Percentiles rank a stretch among this genome's conserved stretches.
Conservation (phyloP, 2,329 filamentous ascomycete genomes). For the Sporothrix schenckii region DNA sequence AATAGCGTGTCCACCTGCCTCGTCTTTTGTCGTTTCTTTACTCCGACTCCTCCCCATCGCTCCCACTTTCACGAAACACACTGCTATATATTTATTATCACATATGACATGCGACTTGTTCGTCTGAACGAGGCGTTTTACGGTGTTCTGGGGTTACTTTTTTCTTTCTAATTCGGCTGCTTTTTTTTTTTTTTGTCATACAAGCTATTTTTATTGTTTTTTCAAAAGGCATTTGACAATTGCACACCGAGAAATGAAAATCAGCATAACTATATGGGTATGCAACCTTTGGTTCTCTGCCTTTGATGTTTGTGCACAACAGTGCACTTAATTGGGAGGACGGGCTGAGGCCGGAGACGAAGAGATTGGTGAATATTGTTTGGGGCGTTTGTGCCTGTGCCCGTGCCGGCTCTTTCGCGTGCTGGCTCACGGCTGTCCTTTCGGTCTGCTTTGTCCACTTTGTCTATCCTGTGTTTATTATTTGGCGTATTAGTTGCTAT, state of each 20-base stretch:
- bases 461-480: not conserved
- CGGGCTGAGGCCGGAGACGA: no score
- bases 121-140: conserved; percentile 34
- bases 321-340: no score
- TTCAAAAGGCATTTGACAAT: not conserved
- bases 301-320: no score
- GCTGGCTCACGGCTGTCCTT: not conserved
- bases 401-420: no score
- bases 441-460: not conserved
- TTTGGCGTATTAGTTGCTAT: not conserved
- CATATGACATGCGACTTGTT: conserved; percentile 28
- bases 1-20: conserved; percentile 32
- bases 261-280: no score
- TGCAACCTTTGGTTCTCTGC: no score
- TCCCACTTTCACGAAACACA: not conserved
- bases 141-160: conserved; percentile 26
- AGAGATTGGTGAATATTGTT: no score
- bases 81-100: conserved; percentile 7
- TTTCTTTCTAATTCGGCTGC: conserved; percentile 9
- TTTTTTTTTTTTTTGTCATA: conserved; percentile 2
- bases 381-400: no score
- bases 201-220: conserved; percentile 6
- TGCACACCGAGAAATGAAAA: not conserved
- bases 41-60: not conserved
- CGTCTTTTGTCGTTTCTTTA: not conserved